A percentile compares a stretch with the other conserved stretches of the same genome.
Evolutionary conservation across 2,329 filamentous ascomycete species (phyloP).

Genomic region (Fusarium decemcellulare): DNA sequence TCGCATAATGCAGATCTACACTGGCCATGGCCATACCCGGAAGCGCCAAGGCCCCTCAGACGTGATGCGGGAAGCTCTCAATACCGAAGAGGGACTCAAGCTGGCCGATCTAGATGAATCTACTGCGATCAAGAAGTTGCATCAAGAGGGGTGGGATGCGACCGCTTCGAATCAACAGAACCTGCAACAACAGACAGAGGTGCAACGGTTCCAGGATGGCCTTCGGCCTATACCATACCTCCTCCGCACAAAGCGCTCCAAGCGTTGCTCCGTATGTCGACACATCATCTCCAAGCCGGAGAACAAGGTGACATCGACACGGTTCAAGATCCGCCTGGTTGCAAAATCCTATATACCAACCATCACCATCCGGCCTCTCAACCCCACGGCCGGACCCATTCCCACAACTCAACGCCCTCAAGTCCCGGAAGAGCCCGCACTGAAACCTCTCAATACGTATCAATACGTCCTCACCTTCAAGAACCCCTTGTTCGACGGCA

Average conservation of each 20-base stretch:
- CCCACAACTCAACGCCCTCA: constrained; percentile 53
- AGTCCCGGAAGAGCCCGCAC: constrained; percentile 50
- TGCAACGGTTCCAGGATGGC: constrained; percentile 76
- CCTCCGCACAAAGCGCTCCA: constrained; percentile 91
- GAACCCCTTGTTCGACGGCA: constrained; percentile 93
- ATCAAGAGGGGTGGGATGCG: constrained; percentile 72
- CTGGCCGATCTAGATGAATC: constrained; percentile 74
- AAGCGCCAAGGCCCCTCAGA: constrained; percentile 77
- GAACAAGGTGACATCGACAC: constrained; percentile 87
- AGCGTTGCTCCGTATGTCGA: constrained; percentile 91
- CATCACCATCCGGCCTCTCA: constrained; percentile 78
- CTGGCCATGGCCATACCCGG: constrained; percentile 73
- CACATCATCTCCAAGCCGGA: constrained; percentile 98
- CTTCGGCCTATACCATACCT: constrained; percentile 87
- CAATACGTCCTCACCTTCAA: constrained; percentile 93
- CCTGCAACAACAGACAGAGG: constrained; percentile 67
- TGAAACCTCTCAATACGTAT: constrained; percentile 72
- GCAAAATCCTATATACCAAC: constrained; percentile 90
- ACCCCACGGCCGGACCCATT: constrained; percentile 53
- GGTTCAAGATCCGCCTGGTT: constrained; percentile 93
- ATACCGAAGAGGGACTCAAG: constrained; percentile 79
- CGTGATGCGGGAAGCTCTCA: constrained; percentile 85
- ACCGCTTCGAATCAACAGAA: constrained; percentile 68
- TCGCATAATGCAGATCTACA: constrained; percentile 93
- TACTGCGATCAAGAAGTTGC: constrained; percentile 71